Evolutionary conservation across 176 grass and related monocot species (phyloP).

Genomic region (Eleusine coracana): DNA sequence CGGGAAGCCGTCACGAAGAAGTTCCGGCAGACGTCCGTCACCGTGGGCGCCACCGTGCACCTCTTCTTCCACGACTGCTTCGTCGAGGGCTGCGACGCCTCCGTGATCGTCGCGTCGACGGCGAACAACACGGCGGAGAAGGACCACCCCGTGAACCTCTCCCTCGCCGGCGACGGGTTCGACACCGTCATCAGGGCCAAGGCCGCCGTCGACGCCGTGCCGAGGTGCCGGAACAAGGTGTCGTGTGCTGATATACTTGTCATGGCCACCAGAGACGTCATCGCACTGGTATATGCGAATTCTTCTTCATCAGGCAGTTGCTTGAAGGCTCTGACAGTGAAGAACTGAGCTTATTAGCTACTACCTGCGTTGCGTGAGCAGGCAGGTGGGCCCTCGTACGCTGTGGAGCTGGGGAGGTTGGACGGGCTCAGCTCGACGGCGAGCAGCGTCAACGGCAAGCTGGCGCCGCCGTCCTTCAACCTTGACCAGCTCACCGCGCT

Average conservation of each 20-base stretch:
- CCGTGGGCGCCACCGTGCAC: conserved; percentile 51
- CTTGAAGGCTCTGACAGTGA: too few species aligned
- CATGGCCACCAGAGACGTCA: neutral
- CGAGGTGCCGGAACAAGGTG: conserved; percentile 43
- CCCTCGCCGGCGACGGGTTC: neutral
- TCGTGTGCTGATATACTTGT: conserved; percentile 82
- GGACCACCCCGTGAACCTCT: neutral
- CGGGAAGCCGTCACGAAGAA: conserved; percentile 40
- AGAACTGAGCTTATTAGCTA: too few species aligned
- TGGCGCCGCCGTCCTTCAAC: neutral
- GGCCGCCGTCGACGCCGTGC: neutral
- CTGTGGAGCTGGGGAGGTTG: neutral
- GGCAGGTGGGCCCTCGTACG: neutral
- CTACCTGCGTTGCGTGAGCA: neutral
- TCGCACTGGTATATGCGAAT: neutral
- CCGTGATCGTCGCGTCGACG: neutral
- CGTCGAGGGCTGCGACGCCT: conserved; percentile 23
- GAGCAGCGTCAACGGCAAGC: neutral
- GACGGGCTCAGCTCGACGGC: neutral
- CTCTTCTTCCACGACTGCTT: conserved; percentile 70
- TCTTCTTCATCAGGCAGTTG: too few species aligned
- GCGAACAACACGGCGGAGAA: neutral
- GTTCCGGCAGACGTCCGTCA: conserved; percentile 37
- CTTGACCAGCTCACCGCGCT: neutral
- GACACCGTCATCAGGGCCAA: neutral